These are phyloP conservation scores for Coemansia sp. DNA, from an alignment of 192 early-diverging fungal genomes.

Conservation along the genomic window DNA sequence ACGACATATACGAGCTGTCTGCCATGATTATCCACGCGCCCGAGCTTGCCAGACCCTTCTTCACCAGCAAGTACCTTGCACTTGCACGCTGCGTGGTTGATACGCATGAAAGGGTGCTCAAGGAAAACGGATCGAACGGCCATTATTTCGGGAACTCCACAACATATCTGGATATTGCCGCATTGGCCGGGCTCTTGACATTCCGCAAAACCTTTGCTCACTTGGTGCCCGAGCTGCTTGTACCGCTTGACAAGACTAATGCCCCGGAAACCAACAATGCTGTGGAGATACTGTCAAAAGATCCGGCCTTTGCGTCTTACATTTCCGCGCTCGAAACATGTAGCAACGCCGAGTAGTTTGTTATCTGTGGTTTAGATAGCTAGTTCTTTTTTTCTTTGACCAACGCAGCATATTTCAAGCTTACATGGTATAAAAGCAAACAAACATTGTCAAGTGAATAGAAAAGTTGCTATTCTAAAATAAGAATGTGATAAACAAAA, in stretches of 20 bases:
- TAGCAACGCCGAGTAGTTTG: too few relatives aligned
- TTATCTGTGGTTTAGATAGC: too few relatives aligned
- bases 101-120: slow-evolving; percentile 49
- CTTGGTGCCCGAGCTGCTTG: background rate
- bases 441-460: too few relatives aligned
- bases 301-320: background rate
- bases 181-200: background rate
- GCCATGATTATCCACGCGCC: too few relatives aligned
- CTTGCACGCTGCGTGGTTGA: slow-evolving; percentile 17
- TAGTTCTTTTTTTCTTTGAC: too few relatives aligned
- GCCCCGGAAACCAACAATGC: slow-evolving; percentile 1
- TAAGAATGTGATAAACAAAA: too few relatives aligned
- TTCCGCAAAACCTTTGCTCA: background rate
- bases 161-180: slow-evolving; percentile 38
- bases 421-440: too few relatives aligned
- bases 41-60: too few relatives aligned
- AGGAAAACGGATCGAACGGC: slow-evolving; percentile 57
- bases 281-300: background rate
- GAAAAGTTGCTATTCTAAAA: too few relatives aligned
- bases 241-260: background rate
- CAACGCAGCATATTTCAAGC: too few relatives aligned
- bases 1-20: slow-evolving; percentile 12
- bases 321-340: background rate
- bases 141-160: slow-evolving; percentile 55
- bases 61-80: slow-evolving; percentile 5